These are phyloP conservation scores for Domatiomyces catenatus DNA, from an alignment of 2,329 filamentous ascomycete species.

Conservation along the genomic window DNA sequence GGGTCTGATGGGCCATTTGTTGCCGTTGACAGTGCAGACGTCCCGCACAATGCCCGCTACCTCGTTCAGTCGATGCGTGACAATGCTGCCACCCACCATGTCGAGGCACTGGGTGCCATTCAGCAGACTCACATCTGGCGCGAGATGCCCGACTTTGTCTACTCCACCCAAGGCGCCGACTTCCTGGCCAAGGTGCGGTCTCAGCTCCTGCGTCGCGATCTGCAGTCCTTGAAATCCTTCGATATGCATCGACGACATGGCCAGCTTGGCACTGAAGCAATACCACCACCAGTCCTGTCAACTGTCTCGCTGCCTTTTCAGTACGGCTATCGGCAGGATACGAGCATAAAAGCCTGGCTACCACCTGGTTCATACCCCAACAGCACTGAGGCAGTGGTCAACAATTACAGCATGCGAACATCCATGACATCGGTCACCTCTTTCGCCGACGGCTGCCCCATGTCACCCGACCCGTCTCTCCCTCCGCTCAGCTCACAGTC, in stretches of 20 bases:
- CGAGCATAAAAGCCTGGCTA: conserved; percentile 42
- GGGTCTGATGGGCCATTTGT: conserved; percentile 55
- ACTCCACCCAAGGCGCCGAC: conserved; percentile 49
- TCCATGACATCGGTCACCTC: conserved; percentile 31
- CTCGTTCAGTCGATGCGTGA: conserved; percentile 53
- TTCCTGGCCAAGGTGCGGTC: conserved; percentile 59
- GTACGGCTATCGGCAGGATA: conserved; percentile 64
- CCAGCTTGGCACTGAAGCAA: conserved; percentile 49
- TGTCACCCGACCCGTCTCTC: conserved; percentile 4
- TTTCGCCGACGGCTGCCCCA: not conserved
- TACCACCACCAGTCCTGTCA: conserved; percentile 42
- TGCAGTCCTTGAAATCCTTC: conserved; percentile 50
- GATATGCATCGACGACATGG: conserved; percentile 22
- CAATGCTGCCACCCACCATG: conserved; percentile 49
- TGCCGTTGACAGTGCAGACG: conserved; percentile 18
- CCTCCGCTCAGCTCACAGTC: not conserved
- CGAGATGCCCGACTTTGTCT: conserved; percentile 70
- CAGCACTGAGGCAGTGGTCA: conserved; percentile 37
- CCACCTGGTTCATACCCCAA: not conserved
- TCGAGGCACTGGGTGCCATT: conserved; percentile 57
- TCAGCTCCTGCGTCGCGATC: conserved; percentile 56
- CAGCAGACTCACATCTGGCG: conserved; percentile 76
- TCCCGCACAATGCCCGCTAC: conserved; percentile 35
- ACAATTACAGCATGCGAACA: conserved; percentile 46
- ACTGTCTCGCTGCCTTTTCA: conserved; percentile 17